These are phyloP conservation scores for Teunomyces aglyptinius DNA, from an alignment of 805 yeast genomes.

Conservation along the genomic window DNA sequence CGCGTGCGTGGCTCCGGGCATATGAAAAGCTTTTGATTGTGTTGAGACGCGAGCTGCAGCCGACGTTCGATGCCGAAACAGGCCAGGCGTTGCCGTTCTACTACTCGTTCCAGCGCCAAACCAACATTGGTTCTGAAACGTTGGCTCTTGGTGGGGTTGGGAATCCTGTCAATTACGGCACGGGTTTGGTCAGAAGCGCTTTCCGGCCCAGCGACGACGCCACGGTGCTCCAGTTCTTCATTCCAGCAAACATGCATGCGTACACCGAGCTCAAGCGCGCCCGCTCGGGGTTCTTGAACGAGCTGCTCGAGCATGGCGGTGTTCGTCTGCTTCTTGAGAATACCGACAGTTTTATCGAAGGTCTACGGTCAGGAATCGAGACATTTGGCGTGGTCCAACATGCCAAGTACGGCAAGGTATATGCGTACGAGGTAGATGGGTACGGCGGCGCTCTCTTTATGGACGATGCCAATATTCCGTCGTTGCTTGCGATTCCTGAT, in stretches of 20 bases:
- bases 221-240: conserved; percentile 70
- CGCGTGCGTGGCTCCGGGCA: conserved; percentile 58
- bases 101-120: conserved; percentile 71
- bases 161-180: conserved; percentile 70
- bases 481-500: conserved; percentile 76
- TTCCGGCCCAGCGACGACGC: conserved; percentile 91
- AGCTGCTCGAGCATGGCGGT: conserved; percentile 6
- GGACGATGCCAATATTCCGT: conserved; percentile 93
- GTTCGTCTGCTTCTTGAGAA: conserved; percentile 14
- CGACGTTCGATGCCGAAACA: conserved; percentile 53
- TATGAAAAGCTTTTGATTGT: conserved; percentile 50
- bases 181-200: conserved; percentile 76
- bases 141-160: conserved; percentile 77
- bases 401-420: conserved; percentile 69
- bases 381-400: conserved; percentile 66
- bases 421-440: conserved; percentile 89
- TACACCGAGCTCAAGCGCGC: conserved; percentile 55
- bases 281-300: conserved; percentile 18
- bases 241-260: conserved; percentile 84
- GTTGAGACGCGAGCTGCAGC: conserved; percentile 55
- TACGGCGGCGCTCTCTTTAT: conserved; percentile 69
- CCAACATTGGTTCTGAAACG: conserved; percentile 79
- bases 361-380: conserved; percentile 55
- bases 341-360: conserved; percentile 36
- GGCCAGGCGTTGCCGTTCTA: conserved; percentile 50